phyloP scores from a whole-genome alignment of 1,284 basidiomycete species.

The Blastosporella zonata region DNA sequence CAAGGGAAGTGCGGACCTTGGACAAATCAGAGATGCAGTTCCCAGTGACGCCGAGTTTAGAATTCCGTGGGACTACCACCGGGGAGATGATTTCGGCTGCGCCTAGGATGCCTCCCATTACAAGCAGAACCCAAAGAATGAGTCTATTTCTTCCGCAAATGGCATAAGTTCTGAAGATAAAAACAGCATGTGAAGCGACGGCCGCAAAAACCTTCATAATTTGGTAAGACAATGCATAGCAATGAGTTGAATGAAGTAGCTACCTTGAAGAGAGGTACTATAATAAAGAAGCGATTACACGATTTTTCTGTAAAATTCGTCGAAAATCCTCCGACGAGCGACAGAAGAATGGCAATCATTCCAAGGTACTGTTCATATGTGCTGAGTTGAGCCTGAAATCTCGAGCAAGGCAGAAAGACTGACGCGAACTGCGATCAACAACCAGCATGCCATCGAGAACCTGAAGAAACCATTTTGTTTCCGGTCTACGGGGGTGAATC shows the following conservation, averaged over 20 bases:
- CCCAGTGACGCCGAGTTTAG: slow-evolving; percentile 16
- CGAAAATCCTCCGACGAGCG: slow-evolving; percentile 19
- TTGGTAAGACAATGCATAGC: neutral
- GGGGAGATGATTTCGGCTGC: slow-evolving; percentile 19
- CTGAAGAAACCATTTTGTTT: slow-evolving; percentile 17
- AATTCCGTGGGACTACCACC: slow-evolving; percentile 18
- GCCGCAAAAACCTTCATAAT: slow-evolving; percentile 17
- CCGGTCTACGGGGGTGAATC: slow-evolving; percentile 10
- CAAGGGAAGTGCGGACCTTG: slow-evolving; percentile 11
- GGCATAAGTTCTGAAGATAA: slow-evolving; percentile 21
- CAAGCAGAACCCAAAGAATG: slow-evolving; percentile 17
- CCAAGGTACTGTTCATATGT: slow-evolving; percentile 16
- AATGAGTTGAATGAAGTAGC: neutral
- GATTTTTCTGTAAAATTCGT: slow-evolving; percentile 15
- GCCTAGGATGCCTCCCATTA: slow-evolving; percentile 19
- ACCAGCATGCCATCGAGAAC: slow-evolving; percentile 21
- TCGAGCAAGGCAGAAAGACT: neutral
- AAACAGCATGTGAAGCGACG: slow-evolving; percentile 20
- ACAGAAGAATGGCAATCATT: slow-evolving; percentile 18
- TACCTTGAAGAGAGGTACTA: slow-evolving; percentile 20
- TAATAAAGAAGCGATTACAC: slow-evolving; percentile 14
- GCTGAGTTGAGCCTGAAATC: neutral
- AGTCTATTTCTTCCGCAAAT: slow-evolving; percentile 16
- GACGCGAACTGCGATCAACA: slow-evolving; percentile 19
- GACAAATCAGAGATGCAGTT: slow-evolving; percentile 21